Percentiles rank a stretch among this genome's conserved stretches.
phyloP scores from a whole-genome alignment of 345 rosid species.

The Sisymbrium altissimum region DNA sequence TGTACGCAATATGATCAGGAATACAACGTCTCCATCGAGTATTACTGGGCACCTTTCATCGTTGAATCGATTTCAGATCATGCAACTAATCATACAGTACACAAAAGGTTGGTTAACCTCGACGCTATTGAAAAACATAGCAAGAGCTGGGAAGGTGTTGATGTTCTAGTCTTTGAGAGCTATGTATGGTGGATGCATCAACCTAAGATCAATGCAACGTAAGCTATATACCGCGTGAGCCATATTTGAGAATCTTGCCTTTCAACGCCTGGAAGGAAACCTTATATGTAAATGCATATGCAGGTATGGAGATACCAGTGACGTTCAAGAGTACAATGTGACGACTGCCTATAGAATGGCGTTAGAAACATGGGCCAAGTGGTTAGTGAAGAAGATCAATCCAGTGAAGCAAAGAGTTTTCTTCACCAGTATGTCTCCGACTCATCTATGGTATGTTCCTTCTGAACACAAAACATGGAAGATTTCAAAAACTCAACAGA shows the following conservation, averaged over 20 bases:
- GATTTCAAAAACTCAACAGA: background rate
- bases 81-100: constrained; percentile 85
- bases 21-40: constrained; percentile 69
- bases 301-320: constrained; percentile 54
- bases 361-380: constrained; percentile 79
- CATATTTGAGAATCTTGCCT: background rate
- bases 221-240: constrained; percentile 23
- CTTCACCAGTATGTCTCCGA: constrained; percentile 93
- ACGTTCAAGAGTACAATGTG: constrained; percentile 59
- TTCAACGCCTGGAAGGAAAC: background rate
- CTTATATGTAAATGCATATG: constrained; percentile 2
- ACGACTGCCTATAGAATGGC: constrained; percentile 71
- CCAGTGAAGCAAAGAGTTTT: constrained; percentile 67
- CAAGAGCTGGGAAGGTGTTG: constrained; percentile 68
- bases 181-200: constrained; percentile 97
- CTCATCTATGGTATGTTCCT: constrained; percentile 73
- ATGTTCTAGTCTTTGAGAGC: constrained; percentile 76
- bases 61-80: constrained; percentile 89
- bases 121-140: constrained; percentile 83
- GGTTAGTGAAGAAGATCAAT: constrained; percentile 65
- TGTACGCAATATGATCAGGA: constrained; percentile 49
- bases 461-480: background rate
- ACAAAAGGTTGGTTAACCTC: constrained; percentile 67
- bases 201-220: constrained; percentile 84
- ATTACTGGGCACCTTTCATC: constrained; percentile 95